These are phyloP conservation scores for Sextonia rubra DNA, from an alignment of 164 flowering plant genomes.

Conservation along the genomic window DNA sequence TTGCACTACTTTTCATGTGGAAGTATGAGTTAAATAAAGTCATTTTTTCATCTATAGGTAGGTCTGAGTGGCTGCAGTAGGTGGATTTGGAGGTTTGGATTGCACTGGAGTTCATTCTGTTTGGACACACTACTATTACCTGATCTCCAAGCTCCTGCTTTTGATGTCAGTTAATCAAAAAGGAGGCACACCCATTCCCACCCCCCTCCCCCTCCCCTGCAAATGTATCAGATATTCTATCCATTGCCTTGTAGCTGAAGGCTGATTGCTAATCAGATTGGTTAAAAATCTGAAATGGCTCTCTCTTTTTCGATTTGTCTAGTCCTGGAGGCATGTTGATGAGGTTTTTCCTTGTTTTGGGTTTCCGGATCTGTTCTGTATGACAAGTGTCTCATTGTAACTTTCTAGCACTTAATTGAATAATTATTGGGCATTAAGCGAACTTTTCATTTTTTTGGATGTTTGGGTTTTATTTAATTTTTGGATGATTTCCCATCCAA, in stretches of 20 bases:
- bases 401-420: constrained; percentile 2
- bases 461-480: not conserved
- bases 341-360: not conserved
- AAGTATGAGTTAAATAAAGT: constrained; percentile 22
- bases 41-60: constrained; percentile 50
- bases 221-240: not conserved
- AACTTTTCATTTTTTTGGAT: not conserved
- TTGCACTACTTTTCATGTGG: constrained; percentile 13
- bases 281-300: not conserved
- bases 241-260: not conserved
- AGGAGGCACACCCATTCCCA: not conserved
- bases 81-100: constrained; percentile 31
- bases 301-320: not conserved
- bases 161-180: not conserved
- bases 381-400: not conserved
- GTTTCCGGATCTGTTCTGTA: not conserved
- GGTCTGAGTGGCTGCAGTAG: constrained; percentile 31
- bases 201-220: no score
- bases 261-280: not conserved
- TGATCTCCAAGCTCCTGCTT: not conserved
- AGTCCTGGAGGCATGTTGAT: not conserved
- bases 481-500: not conserved
- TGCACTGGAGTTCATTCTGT: constrained; percentile 22
- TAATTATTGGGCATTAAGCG: not conserved
- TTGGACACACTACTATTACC: constrained; percentile 12